Evolutionary conservation across 257 asterid genomes (phyloP), one percentile per base, ranked within the genome.

Genomic region (Solanum corneliomulleri): DNA sequence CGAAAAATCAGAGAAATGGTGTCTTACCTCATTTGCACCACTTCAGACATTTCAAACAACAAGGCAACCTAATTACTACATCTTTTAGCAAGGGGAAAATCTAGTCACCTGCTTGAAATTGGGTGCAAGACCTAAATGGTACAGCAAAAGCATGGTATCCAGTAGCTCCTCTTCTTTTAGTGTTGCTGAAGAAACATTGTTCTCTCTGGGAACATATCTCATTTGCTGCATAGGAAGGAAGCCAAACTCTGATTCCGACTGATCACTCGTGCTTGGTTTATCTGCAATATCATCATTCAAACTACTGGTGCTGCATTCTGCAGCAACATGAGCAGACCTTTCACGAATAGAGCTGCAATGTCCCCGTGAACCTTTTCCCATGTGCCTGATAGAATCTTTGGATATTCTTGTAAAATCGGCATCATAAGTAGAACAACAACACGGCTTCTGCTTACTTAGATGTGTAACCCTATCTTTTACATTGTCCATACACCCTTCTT

Each of bases 81-180:
- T 21, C 81, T 60, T n/a, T 52, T 49, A 77, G 25, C 35, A 83
- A 74, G 83, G 75, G 39, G 21, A 85, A 23, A 47, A 35, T 75
- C n/a, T 25, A 82, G 89, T 88, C 78, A 95, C 99, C 99, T 95
- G 98, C 93, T 95, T 96, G 92, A 95, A 95, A 87, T 96, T 95
- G 39, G 99, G 99, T 15, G 98, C 98, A 90, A 96, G 92, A 83
- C 99, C 99, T 96, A 96, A 91, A 92, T 95, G 97, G 90, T 96
- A 95, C 56, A 96, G 87, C 91, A 94, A 89, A 85, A 96, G 97
- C 99, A 96, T 94, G 85, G 96, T 94, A 92, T 96, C 98, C 82
- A 96, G 89, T 89, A 96, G 98, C 92, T 96, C 99, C 89, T 96
- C 98, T 93, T 96, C 99, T 88, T 94, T 96, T 66, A 96, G 91